Evolutionary conservation across 2,329 filamentous ascomycete genomes (phyloP), one percentile per base, ranked within the genome.

Genomic region (Aspergillus sp.): DNA sequence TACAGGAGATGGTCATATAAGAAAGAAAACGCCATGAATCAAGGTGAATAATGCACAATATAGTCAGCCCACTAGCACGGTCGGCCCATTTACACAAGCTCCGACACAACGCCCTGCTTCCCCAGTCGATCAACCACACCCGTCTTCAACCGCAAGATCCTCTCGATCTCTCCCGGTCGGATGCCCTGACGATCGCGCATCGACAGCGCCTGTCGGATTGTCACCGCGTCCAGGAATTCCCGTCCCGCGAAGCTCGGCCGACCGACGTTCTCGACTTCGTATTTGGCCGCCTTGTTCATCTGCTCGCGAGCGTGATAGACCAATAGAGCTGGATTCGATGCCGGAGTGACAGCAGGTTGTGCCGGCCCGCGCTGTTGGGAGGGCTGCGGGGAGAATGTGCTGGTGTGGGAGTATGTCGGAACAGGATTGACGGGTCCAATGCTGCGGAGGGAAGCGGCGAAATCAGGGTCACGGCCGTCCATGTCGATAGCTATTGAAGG

Each of bases 381-480:
- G 69, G 69, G 42, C 16, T 50, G 51, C 20, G 55, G 18, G 29
- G 69, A 66, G 65, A 83, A 84, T 24, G 80, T 80, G 49, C 84
- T 86, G 46, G 82, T 80, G 36, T 80, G 76, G 11, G 84, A 86
- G 62, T 81, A 77, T 26, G 84, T 85, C 2, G 84, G 84, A 60
- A 81, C 82, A 31, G 84, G 84, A 56, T 81, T 81, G 7, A 87
- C 85, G 56, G 84, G 81, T 58, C 85, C 86, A 59, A 88, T 77
- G 50, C 76, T 78, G 67, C 87, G 90, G 63, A 98, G 90, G 64
- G 92, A 96, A 71, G 86, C 88, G 81, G 93, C 90, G 85, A 82
- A 94, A 69, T 83, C 79, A 1, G 85, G 85, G 69, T 88, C 85
- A 59, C 81, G 82, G 57, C 80, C 85, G 69, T 88, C 86, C 67